phyloP scores from a whole-genome alignment of 179 eudicot genomes.

The Actinidia polygama region DNA sequence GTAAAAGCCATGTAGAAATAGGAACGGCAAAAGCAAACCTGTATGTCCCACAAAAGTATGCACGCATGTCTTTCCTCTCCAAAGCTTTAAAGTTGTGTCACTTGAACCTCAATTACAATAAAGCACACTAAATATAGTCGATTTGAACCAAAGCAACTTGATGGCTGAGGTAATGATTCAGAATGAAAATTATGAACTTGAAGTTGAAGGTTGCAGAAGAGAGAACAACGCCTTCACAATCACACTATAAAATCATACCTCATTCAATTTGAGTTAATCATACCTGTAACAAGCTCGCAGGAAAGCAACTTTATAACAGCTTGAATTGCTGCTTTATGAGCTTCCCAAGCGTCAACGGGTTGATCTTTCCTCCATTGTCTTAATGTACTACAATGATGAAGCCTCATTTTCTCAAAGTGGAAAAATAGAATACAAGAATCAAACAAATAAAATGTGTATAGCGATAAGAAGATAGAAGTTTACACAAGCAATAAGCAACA shows the following conservation, averaged over 20 bases:
- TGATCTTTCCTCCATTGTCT: constrained; percentile 87
- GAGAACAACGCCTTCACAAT: background rate
- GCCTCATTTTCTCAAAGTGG: constrained; percentile 8
- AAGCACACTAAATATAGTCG: constrained; percentile 2
- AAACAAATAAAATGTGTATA: background rate
- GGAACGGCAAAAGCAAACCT: constrained; percentile 44
- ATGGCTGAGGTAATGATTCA: background rate
- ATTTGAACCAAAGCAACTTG: background rate
- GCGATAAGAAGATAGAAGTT: background rate
- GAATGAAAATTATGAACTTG: background rate
- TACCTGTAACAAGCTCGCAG: constrained; percentile 94
- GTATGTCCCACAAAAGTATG: constrained; percentile 81
- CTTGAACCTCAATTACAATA: constrained; percentile 75
- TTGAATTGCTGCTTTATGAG: constrained; percentile 83
- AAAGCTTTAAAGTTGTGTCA: constrained; percentile 87
- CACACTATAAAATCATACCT: background rate
- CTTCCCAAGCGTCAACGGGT: constrained; percentile 73
- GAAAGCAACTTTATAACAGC: constrained; percentile 77
- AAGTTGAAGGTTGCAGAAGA: background rate
- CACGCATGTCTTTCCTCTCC: constrained; percentile 80
- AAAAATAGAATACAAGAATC: constrained; percentile 1
- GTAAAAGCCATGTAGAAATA: background rate
- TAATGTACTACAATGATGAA: constrained; percentile 57
- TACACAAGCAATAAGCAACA: too few relatives aligned
- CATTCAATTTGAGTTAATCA: background rate